A percentile compares a stretch with the other conserved stretches of the same genome.
Evolutionary conservation across 164 flowering plant genomes (phyloP).

Genomic region (Saururus chinensis): DNA sequence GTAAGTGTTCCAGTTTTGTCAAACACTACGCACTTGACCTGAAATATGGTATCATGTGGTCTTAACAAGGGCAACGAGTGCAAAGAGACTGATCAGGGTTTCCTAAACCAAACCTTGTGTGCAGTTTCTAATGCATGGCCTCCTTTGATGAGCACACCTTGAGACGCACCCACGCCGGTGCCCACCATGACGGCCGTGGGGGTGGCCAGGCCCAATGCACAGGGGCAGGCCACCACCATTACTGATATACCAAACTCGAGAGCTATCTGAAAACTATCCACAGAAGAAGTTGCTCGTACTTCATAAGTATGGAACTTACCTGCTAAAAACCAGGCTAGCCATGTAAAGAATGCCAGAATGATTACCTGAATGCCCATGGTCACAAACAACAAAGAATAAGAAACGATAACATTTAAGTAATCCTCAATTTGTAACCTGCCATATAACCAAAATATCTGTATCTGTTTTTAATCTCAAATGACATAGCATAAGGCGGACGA

Average conservation of each 20-base stretch:
- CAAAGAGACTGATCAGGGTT: too few species aligned
- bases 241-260: conserved; percentile 93
- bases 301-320: conserved; percentile 59
- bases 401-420: too few species aligned
- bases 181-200: conserved; percentile 99
- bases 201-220: conserved; percentile 94
- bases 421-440: too few species aligned
- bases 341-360: conserved; percentile 65
- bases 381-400: background rate
- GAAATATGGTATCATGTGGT: background rate
- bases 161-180: conserved; percentile 91
- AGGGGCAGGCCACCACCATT: conserved; percentile 93
- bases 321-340: conserved; percentile 77
- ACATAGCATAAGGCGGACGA: too few species aligned
- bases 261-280: conserved; percentile 89
- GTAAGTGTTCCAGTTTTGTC: conserved; percentile 97
- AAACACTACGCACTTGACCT: conserved; percentile 79
- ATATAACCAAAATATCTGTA: too few species aligned
- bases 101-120: conserved; percentile 47
- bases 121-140: conserved; percentile 88
- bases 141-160: conserved; percentile 92
- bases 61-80: background rate
- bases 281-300: conserved; percentile 68
- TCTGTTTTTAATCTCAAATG: too few species aligned
- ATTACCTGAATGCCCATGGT: conserved; percentile 44